Percentiles rank a stretch among this genome's conserved stretches.
Evolutionary conservation across 768 basidiomycete species (phyloP).

Genomic region (Sarcodon aspratus): DNA sequence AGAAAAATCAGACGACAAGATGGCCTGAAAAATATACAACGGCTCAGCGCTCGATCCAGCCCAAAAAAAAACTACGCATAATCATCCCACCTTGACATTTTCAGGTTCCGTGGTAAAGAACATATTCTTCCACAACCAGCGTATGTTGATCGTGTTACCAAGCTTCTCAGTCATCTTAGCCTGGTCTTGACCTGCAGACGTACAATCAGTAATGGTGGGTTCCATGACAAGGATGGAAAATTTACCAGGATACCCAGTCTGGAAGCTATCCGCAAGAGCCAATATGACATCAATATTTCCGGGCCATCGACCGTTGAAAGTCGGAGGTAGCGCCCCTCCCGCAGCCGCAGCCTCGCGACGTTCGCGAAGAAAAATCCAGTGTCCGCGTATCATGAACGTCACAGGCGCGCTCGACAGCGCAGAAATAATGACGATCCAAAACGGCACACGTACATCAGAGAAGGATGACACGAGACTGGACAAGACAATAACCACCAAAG

Average conservation of each 20-base stretch:
- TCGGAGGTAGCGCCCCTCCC: not conserved
- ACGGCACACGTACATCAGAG: too few species aligned
- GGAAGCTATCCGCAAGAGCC: not conserved
- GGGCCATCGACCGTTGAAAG: not conserved
- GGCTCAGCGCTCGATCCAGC: not conserved
- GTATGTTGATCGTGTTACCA: not conserved
- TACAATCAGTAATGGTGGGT: not conserved
- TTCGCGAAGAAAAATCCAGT: too few species aligned
- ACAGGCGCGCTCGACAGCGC: too few species aligned
- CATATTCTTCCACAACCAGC: not conserved
- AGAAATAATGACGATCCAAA: too few species aligned
- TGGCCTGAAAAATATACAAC: slow-evolving; percentile 12
- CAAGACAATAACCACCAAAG: too few species aligned
- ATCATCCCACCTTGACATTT: slow-evolving; percentile 23
- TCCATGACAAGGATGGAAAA: not conserved
- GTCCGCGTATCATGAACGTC: too few species aligned
- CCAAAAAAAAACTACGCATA: not conserved
- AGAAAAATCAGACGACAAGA: slow-evolving; percentile 25
- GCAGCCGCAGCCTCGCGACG: too few species aligned
- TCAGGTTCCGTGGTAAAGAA: slow-evolving; percentile 30
- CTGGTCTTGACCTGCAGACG: not conserved
- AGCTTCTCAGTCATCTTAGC: not conserved
- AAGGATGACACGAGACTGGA: too few species aligned
- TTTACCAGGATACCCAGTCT: not conserved
- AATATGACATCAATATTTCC: not conserved